Evolutionary conservation across 176 grass and related monocot genomes (phyloP).

Genomic region (Pontederia crassipes): DNA sequence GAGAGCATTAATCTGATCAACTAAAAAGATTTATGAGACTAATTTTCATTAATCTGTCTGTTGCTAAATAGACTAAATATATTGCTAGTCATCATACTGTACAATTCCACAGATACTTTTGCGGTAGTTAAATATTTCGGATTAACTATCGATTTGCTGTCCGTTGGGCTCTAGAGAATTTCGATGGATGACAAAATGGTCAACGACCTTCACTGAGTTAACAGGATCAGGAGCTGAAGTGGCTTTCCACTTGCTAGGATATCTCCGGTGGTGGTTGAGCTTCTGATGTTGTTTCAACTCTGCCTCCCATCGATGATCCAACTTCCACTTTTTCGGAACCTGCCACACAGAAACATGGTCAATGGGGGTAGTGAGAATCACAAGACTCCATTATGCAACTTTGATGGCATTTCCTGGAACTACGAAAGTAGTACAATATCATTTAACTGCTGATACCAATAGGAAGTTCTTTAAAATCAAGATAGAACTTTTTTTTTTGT

Average conservation of each 20-base stretch:
- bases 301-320: conserved; percentile 90
- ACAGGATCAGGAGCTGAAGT: conserved; percentile 45
- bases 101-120: no score
- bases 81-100: no score
- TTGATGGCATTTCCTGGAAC: background rate
- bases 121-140: no score
- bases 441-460: background rate
- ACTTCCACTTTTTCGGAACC: conserved; percentile 91
- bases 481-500: no score
- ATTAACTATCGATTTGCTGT: background rate
- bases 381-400: background rate
- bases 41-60: no score
- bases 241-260: conserved; percentile 85
- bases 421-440: background rate
- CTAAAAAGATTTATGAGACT: no score
- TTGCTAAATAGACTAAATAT: no score
- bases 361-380: background rate
- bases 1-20: no score
- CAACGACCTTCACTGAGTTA: conserved; percentile 44
- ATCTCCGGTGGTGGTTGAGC: conserved; percentile 65
- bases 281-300: conserved; percentile 59
- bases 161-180: conserved; percentile 7
- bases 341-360: conserved; percentile 17
- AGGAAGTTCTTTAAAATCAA: background rate
- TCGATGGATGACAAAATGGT: conserved; percentile 65